Evolutionary conservation across 1,284 basidiomycete genomes (phyloP), one percentile per base, ranked within the genome.

Genomic region (Pascua guehoae): DNA sequence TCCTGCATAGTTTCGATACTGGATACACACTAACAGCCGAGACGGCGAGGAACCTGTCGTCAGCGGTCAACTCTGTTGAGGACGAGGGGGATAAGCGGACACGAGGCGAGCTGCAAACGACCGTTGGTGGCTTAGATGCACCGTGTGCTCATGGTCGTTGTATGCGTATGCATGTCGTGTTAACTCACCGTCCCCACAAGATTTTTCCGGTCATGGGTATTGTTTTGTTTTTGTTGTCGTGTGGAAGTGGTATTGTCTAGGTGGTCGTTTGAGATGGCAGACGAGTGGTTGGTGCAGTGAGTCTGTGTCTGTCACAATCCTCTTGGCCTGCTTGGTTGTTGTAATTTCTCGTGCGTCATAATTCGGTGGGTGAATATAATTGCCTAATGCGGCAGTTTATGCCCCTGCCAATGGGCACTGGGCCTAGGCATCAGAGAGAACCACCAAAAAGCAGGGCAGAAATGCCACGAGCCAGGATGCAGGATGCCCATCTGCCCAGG

Each of bases 171-270:
- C 24, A 8, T 12, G 17, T 24, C 12, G 24, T n/a, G n/a, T n/a
- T n/a, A 15, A 64, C 69, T 61, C 47, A 70, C 70, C 63, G 68
- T 49, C 68, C 68, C 69, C 69, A 71, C 43, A 64, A 17, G 16
- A 71, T 60, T 43, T 59, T 53, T 41, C 58, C 61, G 16, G 58
- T 54, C 60, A 66, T 69, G n/a, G 40, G 40, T 41, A 15, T 18
- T 36, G 45, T 42, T 8, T 50, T 43, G 41, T 18, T 14, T 38
- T n/a, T 49, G 32, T 32, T 5, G 37, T n/a, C 15, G 10, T 5
- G 37, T n/a, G 5, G 10, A 40, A 48, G 47, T 48, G 24, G 37
- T 40, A 16, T 12, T 47, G 12, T 9, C 10, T 8, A 9, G 12
- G 45, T 15, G n/a, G 24, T 36, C 24, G 24, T 32, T 32, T 32